Conservation (phyloP, 2,329 filamentous ascomycete species). For the Aspergillus flavus region DNA sequence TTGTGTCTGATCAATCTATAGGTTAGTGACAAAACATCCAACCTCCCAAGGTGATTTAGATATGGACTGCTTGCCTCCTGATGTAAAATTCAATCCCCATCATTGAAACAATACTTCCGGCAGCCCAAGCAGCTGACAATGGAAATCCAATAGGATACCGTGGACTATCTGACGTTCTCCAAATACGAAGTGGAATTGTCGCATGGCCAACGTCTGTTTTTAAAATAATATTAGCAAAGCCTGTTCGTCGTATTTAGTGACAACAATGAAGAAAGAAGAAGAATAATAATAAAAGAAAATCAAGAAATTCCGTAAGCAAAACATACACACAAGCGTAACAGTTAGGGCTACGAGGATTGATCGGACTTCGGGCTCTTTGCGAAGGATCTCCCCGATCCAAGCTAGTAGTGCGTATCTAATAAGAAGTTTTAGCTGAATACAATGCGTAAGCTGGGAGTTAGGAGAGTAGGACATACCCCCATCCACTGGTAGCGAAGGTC, state of each 20-base stretch:
- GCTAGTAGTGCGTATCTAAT: slow-evolving; percentile 18
- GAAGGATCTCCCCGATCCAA: slow-evolving; percentile 21
- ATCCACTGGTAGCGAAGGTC: slow-evolving; percentile 22
- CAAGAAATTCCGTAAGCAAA: not conserved
- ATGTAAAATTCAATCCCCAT: slow-evolving; percentile 12
- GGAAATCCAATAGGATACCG: slow-evolving; percentile 24
- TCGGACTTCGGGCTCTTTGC: slow-evolving; percentile 21
- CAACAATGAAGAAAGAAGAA: not conserved
- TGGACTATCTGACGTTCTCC: slow-evolving; percentile 22
- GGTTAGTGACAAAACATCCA: not conserved
- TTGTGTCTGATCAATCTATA: not conserved
- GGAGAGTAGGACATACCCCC: slow-evolving; percentile 8
- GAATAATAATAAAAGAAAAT: no score
- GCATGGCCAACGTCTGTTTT: slow-evolving; percentile 20
- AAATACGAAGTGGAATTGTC: slow-evolving; percentile 23
- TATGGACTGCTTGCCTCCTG: slow-evolving; percentile 2
- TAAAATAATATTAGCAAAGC: not conserved
- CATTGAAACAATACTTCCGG: slow-evolving; percentile 11
- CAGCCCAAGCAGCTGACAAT: slow-evolving; percentile 20
- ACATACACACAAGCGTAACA: slow-evolving; percentile 22
- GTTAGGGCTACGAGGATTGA: slow-evolving; percentile 21
- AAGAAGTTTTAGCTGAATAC: not conserved
- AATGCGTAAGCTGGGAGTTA: not conserved
- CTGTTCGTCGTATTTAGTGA: not conserved
- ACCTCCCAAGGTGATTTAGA: not conserved